phyloP scores from a whole-genome alignment of 805 yeast species.

The Candida caryicola region DNA sequence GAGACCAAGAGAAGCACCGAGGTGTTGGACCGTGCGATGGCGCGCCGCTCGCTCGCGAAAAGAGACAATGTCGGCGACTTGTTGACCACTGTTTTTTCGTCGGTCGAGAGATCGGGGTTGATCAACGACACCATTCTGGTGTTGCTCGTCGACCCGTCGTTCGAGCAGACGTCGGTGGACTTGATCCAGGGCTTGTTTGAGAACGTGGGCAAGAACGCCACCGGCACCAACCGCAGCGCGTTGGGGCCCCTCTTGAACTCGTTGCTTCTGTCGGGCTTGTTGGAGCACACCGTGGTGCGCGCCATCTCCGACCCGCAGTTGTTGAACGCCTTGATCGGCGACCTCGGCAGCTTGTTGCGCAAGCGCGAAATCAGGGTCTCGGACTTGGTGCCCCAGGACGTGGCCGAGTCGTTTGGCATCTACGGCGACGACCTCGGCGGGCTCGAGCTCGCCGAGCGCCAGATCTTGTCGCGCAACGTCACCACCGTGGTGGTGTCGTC shows the following conservation, averaged over 20 bases:
- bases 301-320: conserved; percentile 23
- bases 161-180: conserved; percentile 22
- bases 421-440: too few species aligned
- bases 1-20: not conserved
- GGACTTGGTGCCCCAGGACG: too few species aligned
- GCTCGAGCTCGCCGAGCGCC: too few species aligned
- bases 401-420: too few species aligned
- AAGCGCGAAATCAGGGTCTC: too few species aligned
- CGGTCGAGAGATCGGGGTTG: conserved; percentile 28
- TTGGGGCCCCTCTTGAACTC: conserved; percentile 19
- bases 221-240: conserved; percentile 16
- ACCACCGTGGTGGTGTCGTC: too few species aligned
- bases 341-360: conserved; percentile 19
- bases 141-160: conserved; percentile 22
- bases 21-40: not conserved
- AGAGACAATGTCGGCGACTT: conserved; percentile 32
- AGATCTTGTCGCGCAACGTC: too few species aligned
- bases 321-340: conserved; percentile 20
- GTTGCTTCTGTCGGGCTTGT: conserved; percentile 23
- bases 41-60: conserved; percentile 9
- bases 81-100: conserved; percentile 24
- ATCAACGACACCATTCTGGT: conserved; percentile 21
- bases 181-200: conserved; percentile 22
- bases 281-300: conserved; percentile 19
- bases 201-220: conserved; percentile 15